These are phyloP conservation scores for Trichosporon asahii DNA, from an alignment of 1,284 basidiomycete species.

Conservation along the genomic window DNA sequence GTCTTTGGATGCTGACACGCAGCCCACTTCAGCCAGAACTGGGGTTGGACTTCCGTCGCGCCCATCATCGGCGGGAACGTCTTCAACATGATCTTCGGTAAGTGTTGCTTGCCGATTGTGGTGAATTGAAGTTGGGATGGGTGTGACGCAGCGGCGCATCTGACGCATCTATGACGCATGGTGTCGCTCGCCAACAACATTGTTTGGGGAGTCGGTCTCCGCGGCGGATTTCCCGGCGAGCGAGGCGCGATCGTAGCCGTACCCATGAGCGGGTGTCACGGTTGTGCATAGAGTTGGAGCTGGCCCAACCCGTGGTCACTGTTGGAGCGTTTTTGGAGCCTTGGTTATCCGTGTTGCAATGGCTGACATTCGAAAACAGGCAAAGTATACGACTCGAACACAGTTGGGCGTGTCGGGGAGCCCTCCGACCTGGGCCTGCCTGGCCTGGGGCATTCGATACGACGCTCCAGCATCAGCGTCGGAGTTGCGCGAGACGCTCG, in stretches of 20 bases:
- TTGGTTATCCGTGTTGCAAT: neutral
- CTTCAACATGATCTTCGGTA: slow-evolving; percentile 78
- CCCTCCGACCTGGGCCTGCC: neutral
- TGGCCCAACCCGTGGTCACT: too few relatives aligned
- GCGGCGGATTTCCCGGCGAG: too few relatives aligned
- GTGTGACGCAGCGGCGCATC: neutral
- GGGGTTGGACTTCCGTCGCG: slow-evolving; percentile 72
- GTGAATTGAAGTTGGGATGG: neutral
- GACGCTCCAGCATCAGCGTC: neutral
- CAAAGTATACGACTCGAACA: slow-evolving; percentile 69
- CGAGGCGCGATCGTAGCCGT: neutral
- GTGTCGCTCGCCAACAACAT: neutral
- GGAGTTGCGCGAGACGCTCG: neutral
- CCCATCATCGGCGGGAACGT: slow-evolving; percentile 78
- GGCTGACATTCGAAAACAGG: slow-evolving; percentile 15
- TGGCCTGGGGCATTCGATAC: neutral
- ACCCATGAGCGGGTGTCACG: neutral
- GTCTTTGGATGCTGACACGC: neutral
- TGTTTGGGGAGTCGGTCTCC: neutral
- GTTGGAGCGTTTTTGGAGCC: neutral
- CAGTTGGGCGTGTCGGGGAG: slow-evolving; percentile 33
- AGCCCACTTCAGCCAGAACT: slow-evolving; percentile 63
- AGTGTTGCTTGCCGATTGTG: slow-evolving; percentile 7
- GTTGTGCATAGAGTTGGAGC: neutral
- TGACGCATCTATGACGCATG: slow-evolving; percentile 1